phyloP scores from a whole-genome alignment of 192 early-diverging fungal genomes.

The Thamnidium elegans region DNA sequence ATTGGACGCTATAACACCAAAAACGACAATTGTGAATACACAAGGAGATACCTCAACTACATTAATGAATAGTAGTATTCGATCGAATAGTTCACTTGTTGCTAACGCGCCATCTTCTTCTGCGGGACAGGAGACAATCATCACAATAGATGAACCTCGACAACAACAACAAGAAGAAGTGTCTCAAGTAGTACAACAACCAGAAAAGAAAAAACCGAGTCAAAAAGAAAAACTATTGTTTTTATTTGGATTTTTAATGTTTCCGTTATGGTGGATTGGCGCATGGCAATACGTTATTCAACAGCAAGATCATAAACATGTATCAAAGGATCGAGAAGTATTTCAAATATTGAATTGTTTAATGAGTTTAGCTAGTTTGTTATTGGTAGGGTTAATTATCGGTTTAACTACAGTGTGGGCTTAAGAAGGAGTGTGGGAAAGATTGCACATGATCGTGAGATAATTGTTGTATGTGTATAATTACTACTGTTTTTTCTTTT shows the following conservation, averaged over 20 bases:
- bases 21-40: too few species aligned
- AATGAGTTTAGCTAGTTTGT: constrained; percentile 6
- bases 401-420: not conserved
- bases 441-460: not conserved
- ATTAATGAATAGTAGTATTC: too few species aligned
- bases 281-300: not conserved
- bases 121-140: too few species aligned
- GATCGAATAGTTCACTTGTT: too few species aligned
- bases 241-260: constrained; percentile 25
- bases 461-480: not conserved
- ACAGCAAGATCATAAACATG: not conserved
- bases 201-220: not conserved
- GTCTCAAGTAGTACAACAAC: not conserved
- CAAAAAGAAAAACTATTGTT: constrained; percentile 11
- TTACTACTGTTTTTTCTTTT: not conserved
- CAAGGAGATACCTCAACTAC: too few species aligned
- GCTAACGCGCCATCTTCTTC: too few species aligned
- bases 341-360: constrained; percentile 6
- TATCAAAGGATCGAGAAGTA: not conserved
- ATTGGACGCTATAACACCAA: too few species aligned
- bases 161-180: not conserved
- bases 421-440: too few species aligned
- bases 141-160: too few species aligned
- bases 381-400: not conserved
- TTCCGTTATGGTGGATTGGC: constrained; percentile 26